phyloP scores from a whole-genome alignment of 139 green algal genomes.

The Chlamydomonas sp. region DNA sequence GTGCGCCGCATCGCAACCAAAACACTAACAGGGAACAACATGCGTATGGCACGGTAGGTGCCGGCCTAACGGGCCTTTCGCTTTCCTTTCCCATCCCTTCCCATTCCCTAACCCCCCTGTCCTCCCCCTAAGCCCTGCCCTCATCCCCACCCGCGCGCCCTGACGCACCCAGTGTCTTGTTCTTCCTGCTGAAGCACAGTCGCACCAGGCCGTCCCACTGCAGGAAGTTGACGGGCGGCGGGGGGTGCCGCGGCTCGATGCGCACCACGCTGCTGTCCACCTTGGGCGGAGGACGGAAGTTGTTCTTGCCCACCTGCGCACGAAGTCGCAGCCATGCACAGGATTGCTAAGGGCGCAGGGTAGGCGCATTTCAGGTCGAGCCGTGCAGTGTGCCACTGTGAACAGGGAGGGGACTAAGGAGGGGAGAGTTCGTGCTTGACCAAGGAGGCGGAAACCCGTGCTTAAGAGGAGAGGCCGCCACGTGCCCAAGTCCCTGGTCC shows the following conservation, averaged over 20 bases:
- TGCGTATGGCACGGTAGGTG: no score
- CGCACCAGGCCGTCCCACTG: slow-evolving; percentile 98
- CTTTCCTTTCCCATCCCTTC: not conserved
- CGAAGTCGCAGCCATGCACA: not conserved
- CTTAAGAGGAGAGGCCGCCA: not conserved
- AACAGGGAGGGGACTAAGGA: no score
- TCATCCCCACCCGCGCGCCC: not conserved
- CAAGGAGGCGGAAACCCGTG: no score
- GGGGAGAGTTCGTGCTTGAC: no score
- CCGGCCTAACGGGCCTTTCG: no score
- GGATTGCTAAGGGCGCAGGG: not conserved
- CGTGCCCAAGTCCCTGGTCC: no score
- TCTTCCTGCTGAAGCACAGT: slow-evolving; percentile 91
- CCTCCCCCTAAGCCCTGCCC: not conserved
- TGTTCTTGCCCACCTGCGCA: slow-evolving; percentile 93
- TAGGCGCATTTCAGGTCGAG: not conserved
- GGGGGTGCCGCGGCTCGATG: slow-evolving; percentile 96
- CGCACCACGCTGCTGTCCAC: slow-evolving; percentile 97
- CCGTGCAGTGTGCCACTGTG: no score
- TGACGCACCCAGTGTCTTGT: slow-evolving; percentile 92
- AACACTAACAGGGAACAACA: no score
- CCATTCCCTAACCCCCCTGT: slow-evolving; percentile 2
- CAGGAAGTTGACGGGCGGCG: slow-evolving; percentile 94
- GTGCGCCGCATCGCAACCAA: no score
- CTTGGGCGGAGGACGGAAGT: slow-evolving; percentile 96